Evolutionary conservation across 23 red algal genomes (phyloP).

Genomic region (Chondrus crispus): DNA sequence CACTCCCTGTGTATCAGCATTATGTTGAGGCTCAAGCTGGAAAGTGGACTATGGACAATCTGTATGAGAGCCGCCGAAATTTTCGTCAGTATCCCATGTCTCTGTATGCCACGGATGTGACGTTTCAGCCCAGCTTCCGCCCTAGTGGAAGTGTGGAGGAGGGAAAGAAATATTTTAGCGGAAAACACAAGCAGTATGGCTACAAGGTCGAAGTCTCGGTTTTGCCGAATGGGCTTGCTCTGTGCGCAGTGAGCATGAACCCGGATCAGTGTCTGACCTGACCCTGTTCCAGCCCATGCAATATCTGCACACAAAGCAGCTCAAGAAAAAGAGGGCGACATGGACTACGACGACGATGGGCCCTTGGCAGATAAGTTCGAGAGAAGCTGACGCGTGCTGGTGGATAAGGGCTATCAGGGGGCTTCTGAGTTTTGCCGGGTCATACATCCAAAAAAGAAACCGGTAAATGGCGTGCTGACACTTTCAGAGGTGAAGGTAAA

Average conservation of each 20-base stretch:
- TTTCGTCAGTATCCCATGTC: neutral
- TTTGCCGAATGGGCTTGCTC: neutral
- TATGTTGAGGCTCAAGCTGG: too few relatives aligned
- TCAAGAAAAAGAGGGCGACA: neutral
- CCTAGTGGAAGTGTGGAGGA: neutral
- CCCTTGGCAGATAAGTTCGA: neutral
- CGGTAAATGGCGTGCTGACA: neutral
- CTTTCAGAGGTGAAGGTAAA: neutral
- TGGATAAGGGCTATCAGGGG: slow-evolving; percentile 25
- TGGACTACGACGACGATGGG: neutral
- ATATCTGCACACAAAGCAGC: too few relatives aligned
- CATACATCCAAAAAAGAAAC: slow-evolving; percentile 9
- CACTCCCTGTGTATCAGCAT: too few relatives aligned
- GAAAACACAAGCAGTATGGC: slow-evolving; percentile 2
- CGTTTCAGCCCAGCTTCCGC: neutral
- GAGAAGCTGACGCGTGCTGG: too few relatives aligned
- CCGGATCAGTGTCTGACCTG: too few relatives aligned
- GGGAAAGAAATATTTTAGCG: neutral
- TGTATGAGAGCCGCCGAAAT: too few relatives aligned
- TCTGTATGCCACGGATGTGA: neutral
- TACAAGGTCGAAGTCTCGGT: slow-evolving; percentile 9
- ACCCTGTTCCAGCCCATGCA: too few relatives aligned
- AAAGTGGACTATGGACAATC: too few relatives aligned
- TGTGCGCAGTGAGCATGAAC: too few relatives aligned
- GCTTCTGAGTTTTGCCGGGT: neutral